Evolutionary conservation across 116 monocot species (phyloP).

Genomic region (Papilionanthe hybrid): DNA sequence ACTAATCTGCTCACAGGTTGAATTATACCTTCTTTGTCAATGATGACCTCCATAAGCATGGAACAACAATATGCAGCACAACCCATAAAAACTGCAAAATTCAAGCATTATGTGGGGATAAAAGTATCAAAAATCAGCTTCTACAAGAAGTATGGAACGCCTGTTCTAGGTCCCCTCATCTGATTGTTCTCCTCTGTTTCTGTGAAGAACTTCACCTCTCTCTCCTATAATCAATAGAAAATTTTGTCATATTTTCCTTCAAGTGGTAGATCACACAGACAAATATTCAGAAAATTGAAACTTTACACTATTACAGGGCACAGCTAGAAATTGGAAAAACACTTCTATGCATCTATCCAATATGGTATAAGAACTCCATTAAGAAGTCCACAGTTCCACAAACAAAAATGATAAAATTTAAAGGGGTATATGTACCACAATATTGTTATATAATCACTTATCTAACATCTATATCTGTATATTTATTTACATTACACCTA

Average conservation of each 20-base stretch:
- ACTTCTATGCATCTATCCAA: neutral
- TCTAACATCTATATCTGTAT: too few relatives aligned
- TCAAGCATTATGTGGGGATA: neutral
- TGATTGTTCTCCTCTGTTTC: slow-evolving; percentile 99
- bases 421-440: too few relatives aligned
- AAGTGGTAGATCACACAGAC: too few relatives aligned
- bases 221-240: slow-evolving; percentile 45
- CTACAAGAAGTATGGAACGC: slow-evolving; percentile 88
- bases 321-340: too few relatives aligned
- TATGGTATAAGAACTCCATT: neutral
- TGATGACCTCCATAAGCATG: neutral
- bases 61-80: neutral
- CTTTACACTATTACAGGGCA: neutral
- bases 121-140: neutral
- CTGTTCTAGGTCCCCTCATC: slow-evolving; percentile 92
- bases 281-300: neutral
- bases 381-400: neutral
- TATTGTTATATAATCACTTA: too few relatives aligned
- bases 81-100: neutral
- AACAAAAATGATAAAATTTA: neutral
- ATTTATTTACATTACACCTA: too few relatives aligned
- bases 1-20: neutral
- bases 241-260: too few relatives aligned
- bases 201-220: slow-evolving; percentile 96
- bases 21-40: neutral